Evolutionary conservation across 2,329 filamentous ascomycete genomes (phyloP).

Genomic region (Trichothecium sympodiale): DNA sequence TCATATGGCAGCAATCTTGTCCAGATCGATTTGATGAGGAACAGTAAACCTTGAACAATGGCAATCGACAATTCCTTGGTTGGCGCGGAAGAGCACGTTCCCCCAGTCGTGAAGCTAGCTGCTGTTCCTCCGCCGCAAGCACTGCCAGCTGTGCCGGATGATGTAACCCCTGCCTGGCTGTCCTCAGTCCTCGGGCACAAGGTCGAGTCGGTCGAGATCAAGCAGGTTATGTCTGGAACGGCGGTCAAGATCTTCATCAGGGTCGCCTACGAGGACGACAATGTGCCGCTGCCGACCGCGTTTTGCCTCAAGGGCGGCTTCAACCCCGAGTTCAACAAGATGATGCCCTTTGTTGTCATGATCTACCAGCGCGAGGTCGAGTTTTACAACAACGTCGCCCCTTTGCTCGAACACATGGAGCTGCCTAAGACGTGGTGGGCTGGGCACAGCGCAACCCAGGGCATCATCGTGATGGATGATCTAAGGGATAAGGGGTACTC

Average conservation of each 20-base stretch:
- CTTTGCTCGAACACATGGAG: slow-evolving; percentile 15
- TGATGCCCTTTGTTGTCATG: slow-evolving; percentile 13
- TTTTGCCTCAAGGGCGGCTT: slow-evolving; percentile 27
- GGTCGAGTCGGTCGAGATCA: not conserved
- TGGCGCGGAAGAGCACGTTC: too few species aligned
- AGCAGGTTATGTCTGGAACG: not conserved
- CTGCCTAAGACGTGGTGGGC: slow-evolving; percentile 25
- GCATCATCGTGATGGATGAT: slow-evolving; percentile 23
- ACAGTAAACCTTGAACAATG: too few species aligned
- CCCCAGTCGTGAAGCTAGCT: too few species aligned
- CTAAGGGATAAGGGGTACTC: not conserved
- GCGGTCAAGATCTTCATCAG: slow-evolving; percentile 14
- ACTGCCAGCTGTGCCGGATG: not conserved
- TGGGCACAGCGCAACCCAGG: slow-evolving; percentile 22
- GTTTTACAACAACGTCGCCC: slow-evolving; percentile 5
- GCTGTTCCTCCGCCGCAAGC: not conserved
- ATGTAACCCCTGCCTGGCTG: slow-evolving; percentile 1
- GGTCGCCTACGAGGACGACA: slow-evolving; percentile 15
- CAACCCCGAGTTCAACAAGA: slow-evolving; percentile 23
- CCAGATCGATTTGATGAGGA: too few species aligned
- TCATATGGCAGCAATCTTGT: too few species aligned
- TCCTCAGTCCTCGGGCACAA: not conserved
- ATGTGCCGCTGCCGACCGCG: not conserved
- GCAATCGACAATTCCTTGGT: too few species aligned
- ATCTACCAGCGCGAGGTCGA: slow-evolving; percentile 2